Conservation (phyloP, 768 basidiomycete genomes). For the Xerocomellus intermedius region DNA sequence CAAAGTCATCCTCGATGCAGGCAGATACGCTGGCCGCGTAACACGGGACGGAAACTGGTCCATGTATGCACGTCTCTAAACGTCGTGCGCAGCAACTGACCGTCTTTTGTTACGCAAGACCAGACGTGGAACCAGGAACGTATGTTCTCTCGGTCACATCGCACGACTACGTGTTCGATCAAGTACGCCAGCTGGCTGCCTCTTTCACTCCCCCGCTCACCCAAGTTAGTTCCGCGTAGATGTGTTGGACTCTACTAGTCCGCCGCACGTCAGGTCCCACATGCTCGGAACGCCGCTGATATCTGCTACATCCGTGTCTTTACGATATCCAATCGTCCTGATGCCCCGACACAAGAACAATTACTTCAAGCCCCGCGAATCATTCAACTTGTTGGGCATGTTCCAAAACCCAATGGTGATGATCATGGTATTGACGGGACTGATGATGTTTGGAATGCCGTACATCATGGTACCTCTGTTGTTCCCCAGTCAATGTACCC, state of each 20-base stretch:
- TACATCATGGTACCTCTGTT: constrained; percentile 61
- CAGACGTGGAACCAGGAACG: constrained; percentile 63
- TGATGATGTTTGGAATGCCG: constrained; percentile 70
- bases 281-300: constrained; percentile 66
- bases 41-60: constrained; percentile 58
- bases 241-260: constrained; percentile 43
- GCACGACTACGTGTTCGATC: constrained; percentile 69
- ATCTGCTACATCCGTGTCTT: constrained; percentile 50
- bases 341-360: constrained; percentile 51
- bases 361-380: constrained; percentile 68
- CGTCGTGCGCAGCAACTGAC: constrained; percentile 8
- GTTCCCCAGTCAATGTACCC: neutral
- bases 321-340: constrained; percentile 63
- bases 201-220: constrained; percentile 2
- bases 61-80: constrained; percentile 48
- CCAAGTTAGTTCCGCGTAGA: constrained; percentile 63
- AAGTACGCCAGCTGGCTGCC: constrained; percentile 40
- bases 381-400: constrained; percentile 75
- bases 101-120: constrained; percentile 38
- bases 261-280: constrained; percentile 60
- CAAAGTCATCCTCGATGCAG: constrained; percentile 61
- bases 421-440: constrained; percentile 65
- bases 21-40: constrained; percentile 51
- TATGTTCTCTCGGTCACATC: constrained; percentile 68
- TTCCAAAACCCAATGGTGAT: constrained; percentile 84